phyloP scores from a whole-genome alignment of 1,284 basidiomycete genomes.

The Marasmius oreades region DNA sequence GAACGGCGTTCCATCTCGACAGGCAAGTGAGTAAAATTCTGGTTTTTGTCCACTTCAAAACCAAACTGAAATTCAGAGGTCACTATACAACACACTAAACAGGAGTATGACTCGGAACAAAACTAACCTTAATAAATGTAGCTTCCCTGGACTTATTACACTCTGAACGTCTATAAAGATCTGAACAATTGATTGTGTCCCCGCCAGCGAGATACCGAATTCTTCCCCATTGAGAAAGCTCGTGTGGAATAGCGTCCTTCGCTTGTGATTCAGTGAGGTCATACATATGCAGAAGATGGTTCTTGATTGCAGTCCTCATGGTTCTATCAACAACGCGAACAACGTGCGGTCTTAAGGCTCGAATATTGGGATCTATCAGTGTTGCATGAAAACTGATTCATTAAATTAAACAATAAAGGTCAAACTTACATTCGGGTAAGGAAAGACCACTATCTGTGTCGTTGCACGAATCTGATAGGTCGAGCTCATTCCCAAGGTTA shows the following conservation, averaged over 20 bases:
- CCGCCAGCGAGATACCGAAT: background rate
- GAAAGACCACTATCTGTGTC: background rate
- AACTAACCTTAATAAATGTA: background rate
- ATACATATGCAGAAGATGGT: background rate
- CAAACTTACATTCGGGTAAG: conserved; percentile 2
- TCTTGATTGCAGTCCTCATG: background rate
- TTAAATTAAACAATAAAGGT: background rate
- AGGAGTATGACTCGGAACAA: background rate
- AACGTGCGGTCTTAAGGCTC: background rate
- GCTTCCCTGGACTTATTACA: background rate
- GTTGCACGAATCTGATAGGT: background rate
- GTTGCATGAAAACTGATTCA: background rate
- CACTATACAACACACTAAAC: background rate
- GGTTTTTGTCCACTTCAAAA: background rate
- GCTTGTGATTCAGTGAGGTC: background rate
- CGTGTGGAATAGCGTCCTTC: background rate
- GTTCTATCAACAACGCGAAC: background rate
- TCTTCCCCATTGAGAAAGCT: background rate
- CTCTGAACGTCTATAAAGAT: background rate
- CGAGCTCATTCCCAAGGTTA: conserved; percentile 17
- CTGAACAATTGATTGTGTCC: background rate
- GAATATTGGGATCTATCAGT: background rate
- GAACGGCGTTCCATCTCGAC: background rate
- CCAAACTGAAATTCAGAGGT: background rate
- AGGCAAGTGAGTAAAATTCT: background rate